A percentile compares a stretch with the other conserved stretches of the same genome.
phyloP scores from a whole-genome alignment of 1,284 basidiomycete species.

The Tilletia horrida region DNA sequence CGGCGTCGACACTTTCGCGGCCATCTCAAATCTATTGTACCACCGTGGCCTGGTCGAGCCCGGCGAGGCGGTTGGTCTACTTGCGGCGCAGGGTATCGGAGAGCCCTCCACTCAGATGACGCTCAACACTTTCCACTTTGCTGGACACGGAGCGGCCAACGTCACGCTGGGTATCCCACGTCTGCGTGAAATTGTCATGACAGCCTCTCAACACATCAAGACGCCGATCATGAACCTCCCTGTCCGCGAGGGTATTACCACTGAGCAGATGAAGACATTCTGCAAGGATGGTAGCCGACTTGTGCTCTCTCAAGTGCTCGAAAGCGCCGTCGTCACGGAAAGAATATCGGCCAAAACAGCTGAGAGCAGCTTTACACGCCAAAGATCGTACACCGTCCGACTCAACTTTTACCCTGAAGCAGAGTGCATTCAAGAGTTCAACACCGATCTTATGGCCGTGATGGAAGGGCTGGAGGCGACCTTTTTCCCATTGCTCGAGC shows the following conservation, averaged over 20 bases:
- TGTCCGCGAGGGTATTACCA: slow-evolving; percentile 42
- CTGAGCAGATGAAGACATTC: slow-evolving; percentile 65
- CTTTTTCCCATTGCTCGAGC: slow-evolving; percentile 80
- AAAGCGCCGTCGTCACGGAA: slow-evolving; percentile 79
- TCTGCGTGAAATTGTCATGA: slow-evolving; percentile 98
- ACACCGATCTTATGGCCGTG: slow-evolving; percentile 71
- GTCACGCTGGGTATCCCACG: slow-evolving; percentile 99
- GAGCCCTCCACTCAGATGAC: slow-evolving; percentile 99
- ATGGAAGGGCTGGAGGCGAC: slow-evolving; percentile 69
- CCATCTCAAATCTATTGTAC: slow-evolving; percentile 52
- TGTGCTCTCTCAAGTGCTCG: slow-evolving; percentile 82
- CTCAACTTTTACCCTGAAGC: slow-evolving; percentile 81
- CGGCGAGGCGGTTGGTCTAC: slow-evolving; percentile 91
- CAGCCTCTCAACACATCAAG: slow-evolving; percentile 90
- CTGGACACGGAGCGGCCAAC: slow-evolving; percentile 96
- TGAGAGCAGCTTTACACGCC: slow-evolving; percentile 61
- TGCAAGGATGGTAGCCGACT: slow-evolving; percentile 86
- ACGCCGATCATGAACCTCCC: slow-evolving; percentile 97
- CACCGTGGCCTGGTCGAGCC: slow-evolving; percentile 73
- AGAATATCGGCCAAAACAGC: slow-evolving; percentile 68
- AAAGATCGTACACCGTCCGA: slow-evolving; percentile 76
- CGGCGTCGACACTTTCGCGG: slow-evolving; percentile 44
- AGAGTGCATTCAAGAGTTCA: slow-evolving; percentile 84
- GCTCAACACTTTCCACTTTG: slow-evolving; percentile 97
- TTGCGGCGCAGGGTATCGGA: slow-evolving; percentile 98